phyloP scores from a whole-genome alignment of 1,284 basidiomycete genomes.

The Takashimella koratensis region DNA sequence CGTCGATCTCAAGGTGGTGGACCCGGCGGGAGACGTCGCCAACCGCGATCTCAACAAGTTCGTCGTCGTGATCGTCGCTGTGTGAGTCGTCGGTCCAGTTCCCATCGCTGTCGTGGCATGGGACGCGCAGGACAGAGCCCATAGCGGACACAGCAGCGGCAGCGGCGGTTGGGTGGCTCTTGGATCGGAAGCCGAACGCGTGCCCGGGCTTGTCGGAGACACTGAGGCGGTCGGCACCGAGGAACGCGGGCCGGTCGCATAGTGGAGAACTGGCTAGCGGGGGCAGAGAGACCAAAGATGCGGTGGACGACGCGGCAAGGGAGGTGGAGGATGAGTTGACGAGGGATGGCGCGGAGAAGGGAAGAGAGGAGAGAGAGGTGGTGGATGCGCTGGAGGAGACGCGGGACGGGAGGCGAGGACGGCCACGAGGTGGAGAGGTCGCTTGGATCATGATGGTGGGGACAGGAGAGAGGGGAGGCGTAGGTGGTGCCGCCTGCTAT shows the following conservation, averaged over 20 bases:
- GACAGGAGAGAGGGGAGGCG: background rate
- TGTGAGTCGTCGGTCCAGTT: too few species aligned
- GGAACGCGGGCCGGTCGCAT: too few species aligned
- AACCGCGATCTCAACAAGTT: background rate
- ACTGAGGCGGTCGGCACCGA: too few species aligned
- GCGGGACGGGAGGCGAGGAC: background rate
- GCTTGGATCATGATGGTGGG: background rate
- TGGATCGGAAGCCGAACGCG: too few species aligned
- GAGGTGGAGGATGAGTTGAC: background rate
- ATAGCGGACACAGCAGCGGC: too few species aligned
- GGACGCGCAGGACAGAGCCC: too few species aligned
- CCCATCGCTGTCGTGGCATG: too few species aligned
- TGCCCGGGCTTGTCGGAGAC: too few species aligned
- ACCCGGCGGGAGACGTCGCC: background rate
- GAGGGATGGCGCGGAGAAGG: background rate
- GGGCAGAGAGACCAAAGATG: background rate
- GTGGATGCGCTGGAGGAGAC: background rate
- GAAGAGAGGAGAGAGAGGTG: background rate
- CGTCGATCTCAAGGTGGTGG: background rate
- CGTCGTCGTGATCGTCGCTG: background rate
- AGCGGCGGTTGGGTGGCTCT: too few species aligned
- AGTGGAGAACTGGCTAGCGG: too few species aligned
- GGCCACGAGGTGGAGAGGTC: background rate
- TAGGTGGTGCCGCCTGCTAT: background rate
- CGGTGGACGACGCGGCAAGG: background rate